Percentiles rank a stretch among this genome's conserved stretches.
Conservation (phyloP, 1,284 basidiomycete genomes). For the Rhodofomes roseus region DNA sequence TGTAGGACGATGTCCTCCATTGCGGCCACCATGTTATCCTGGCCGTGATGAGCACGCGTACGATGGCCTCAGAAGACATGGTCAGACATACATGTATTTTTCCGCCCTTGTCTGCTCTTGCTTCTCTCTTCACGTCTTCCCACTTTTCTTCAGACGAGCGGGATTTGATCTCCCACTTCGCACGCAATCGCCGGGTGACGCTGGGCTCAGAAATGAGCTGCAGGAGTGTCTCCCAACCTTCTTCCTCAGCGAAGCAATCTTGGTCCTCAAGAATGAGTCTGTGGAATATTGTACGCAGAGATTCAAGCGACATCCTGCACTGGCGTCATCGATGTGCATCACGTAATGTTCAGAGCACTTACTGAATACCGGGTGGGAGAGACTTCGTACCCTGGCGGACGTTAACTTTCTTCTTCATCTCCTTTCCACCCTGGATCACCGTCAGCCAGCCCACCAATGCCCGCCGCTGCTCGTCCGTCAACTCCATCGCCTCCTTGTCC, state of each 20-base stretch:
- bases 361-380: constrained; percentile 74
- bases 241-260: constrained; percentile 73
- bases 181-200: constrained; percentile 44
- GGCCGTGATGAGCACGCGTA: neutral
- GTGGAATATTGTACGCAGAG: constrained; percentile 57
- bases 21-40: constrained; percentile 40
- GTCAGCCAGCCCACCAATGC: constrained; percentile 87
- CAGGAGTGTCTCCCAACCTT: constrained; percentile 76
- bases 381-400: constrained; percentile 49
- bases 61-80: constrained; percentile 9
- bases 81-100: constrained; percentile 27
- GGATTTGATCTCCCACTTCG: constrained; percentile 57
- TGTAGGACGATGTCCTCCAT: constrained; percentile 89
- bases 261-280: constrained; percentile 83
- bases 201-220: constrained; percentile 69
- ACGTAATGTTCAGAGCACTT: constrained; percentile 28
- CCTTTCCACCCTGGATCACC: constrained; percentile 81
- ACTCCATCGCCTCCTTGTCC: constrained; percentile 81
- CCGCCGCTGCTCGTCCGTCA: constrained; percentile 90
- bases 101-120: constrained; percentile 26
- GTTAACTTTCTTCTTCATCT: constrained; percentile 85
- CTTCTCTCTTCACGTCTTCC: constrained; percentile 56
- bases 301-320: constrained; percentile 47
- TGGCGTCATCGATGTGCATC: constrained; percentile 1
- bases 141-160: constrained; percentile 49